Percentiles rank a stretch among this genome's conserved stretches.
Conservation (phyloP, 805 yeast species). For the Barnettozyma botsteinii region DNA sequence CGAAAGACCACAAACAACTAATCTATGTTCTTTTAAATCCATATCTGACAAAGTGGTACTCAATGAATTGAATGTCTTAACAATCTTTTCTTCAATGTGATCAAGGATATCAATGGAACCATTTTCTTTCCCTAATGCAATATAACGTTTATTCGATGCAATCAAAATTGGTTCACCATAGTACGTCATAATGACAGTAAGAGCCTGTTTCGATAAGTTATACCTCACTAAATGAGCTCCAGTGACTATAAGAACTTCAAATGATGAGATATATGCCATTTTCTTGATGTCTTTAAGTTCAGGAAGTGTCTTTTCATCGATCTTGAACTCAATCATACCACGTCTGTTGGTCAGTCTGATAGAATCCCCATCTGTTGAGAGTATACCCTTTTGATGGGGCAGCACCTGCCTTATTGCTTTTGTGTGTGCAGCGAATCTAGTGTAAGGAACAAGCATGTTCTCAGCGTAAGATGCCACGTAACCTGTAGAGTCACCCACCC, state of each 20-base stretch:
- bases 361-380: conserved; percentile 48
- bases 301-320: conserved; percentile 27
- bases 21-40: conserved; percentile 56
- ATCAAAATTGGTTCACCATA: conserved; percentile 41
- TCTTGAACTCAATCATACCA: conserved; percentile 42
- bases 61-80: conserved; percentile 54
- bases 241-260: conserved; percentile 42
- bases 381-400: conserved; percentile 50
- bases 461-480: conserved; percentile 38
- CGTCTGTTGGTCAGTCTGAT: conserved; percentile 50
- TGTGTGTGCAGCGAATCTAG: conserved; percentile 49
- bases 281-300: conserved; percentile 31
- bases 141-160: conserved; percentile 45
- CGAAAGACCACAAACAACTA: conserved; percentile 80
- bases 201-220: conserved; percentile 35
- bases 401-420: conserved; percentile 47
- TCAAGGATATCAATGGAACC: conserved; percentile 65
- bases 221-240: conserved; percentile 35
- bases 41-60: conserved; percentile 57
- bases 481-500: conserved; percentile 72
- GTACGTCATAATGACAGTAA: conserved; percentile 36
- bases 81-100: conserved; percentile 40
- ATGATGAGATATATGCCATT: conserved; percentile 29
- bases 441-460: conserved; percentile 46
- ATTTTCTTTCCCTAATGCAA: conserved; percentile 51